Evolutionary conservation across 192 early-diverging fungal genomes (phyloP).

Genomic region (Backusella luteola): DNA sequence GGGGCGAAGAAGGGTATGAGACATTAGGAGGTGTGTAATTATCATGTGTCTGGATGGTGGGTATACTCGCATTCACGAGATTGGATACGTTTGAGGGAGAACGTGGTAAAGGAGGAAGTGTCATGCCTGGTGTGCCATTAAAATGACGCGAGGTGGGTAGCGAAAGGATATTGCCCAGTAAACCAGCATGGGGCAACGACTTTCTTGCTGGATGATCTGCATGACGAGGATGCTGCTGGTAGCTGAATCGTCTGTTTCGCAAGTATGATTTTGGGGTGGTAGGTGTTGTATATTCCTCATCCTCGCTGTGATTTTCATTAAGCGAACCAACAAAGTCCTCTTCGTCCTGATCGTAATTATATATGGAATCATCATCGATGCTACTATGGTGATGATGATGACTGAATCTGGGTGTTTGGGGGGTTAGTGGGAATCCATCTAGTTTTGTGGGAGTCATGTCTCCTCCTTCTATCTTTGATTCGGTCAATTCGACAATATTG

Average conservation of each 20-base stretch:
- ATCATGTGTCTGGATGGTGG: constrained; percentile 18
- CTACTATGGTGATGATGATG: constrained; percentile 5
- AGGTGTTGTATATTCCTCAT: constrained; percentile 34
- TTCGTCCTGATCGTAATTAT: constrained; percentile 41
- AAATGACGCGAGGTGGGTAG: neutral
- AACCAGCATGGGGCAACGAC: neutral
- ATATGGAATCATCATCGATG: constrained; percentile 20
- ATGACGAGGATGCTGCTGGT: constrained; percentile 1
- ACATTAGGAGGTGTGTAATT: constrained; percentile 15
- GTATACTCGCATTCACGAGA: neutral
- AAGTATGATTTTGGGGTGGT: neutral
- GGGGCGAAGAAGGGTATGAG: constrained; percentile 48
- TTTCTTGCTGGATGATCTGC: constrained; percentile 1
- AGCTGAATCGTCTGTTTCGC: neutral
- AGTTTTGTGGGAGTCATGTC: neutral
- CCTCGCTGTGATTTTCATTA: constrained; percentile 33
- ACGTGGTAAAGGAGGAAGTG: constrained; percentile 33
- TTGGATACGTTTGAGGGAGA: constrained; percentile 14
- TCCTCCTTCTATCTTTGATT: neutral
- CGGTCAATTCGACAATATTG: neutral
- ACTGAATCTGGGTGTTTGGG: constrained; percentile 12
- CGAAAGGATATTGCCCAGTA: neutral
- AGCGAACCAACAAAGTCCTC: constrained; percentile 25
- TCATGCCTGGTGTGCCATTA: constrained; percentile 5
- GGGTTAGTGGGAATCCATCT: neutral